Base-by-base conservation (phyloP, 2,329 filamentous ascomycete species). In the Colletotrichum camelliae region DNA sequence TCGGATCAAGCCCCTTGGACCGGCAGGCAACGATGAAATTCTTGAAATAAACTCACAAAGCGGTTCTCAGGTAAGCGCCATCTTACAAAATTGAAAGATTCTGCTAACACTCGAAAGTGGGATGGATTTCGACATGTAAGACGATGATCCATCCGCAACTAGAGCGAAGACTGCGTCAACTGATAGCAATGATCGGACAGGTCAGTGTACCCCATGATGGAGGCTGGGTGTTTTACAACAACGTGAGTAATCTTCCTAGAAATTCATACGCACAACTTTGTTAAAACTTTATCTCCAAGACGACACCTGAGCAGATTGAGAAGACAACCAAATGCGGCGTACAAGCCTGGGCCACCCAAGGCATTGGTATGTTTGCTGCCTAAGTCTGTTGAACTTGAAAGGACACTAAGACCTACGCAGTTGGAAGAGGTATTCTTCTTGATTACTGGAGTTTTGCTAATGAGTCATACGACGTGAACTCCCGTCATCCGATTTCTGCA, bases 401-500 rank as follows among this genome's bases (percentile, higher is more conserved):
- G 2, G 6, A 13, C 43, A 52, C n/a, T 24, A 7, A 52, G 12
- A 52, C 6, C n/a, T 7, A 21, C 21, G 43, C n/a, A 52, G 43
- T 52, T 12, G 43, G 43, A 1, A 52, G 43, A 52, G 43, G 43
- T 4, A 12, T 52, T 1, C 43, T 52, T 24, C n/a, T 52, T 52
- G 43, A 21, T 13, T 52, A 52, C n/a, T 52, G 43, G 43, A 21
- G 10, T 6, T 52, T 21, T 24, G 43, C 43, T 13, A 52, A 24
- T 3, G 10, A 52, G 43, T 21, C 43, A 10, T 52, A 52, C 43
- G n/a, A 52, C 21, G 43, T 52, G n/a, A 52, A 52, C n/a, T 21
- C 43, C 13, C 43, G 43, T n/a, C 43, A 52, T 52, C 43, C 43
- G 43, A 52, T 52, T 52, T 52, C 43, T 52, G 43, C 43, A n/a